These are phyloP conservation scores for Lactarius tabidus DNA, from an alignment of 768 basidiomycete genomes.

Conservation along the genomic window DNA sequence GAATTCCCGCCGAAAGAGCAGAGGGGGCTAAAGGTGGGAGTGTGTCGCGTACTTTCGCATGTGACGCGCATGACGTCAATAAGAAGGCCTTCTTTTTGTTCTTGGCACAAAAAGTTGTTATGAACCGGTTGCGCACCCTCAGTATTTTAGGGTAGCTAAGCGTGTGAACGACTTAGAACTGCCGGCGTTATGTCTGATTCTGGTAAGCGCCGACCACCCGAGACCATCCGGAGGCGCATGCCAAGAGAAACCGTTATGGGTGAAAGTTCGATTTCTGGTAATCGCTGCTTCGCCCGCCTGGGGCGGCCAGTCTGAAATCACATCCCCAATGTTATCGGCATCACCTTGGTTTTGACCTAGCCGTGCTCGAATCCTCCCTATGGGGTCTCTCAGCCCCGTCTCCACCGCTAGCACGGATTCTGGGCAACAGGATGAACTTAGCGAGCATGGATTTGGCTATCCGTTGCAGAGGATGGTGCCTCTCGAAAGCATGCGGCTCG, in stretches of 20 bases:
- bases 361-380: background rate
- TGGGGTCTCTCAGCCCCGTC: conserved; percentile 1
- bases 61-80: background rate
- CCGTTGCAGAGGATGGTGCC: conserved; percentile 24
- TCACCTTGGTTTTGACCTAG: no score
- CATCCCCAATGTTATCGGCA: background rate
- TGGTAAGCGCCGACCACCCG: background rate
- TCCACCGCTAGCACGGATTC: background rate
- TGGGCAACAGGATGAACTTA: conserved; percentile 2
- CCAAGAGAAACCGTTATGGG: conserved; percentile 3
- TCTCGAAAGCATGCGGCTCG: conserved; percentile 7
- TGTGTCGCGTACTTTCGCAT: conserved; percentile 33
- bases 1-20: conserved; percentile 33
- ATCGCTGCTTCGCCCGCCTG: background rate
- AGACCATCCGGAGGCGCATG: background rate
- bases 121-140: background rate
- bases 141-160: no score
- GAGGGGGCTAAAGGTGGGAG: conserved; percentile 35
- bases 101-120: background rate
- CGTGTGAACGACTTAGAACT: no score
- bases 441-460: conserved; percentile 14
- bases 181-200: background rate
- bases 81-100: background rate
- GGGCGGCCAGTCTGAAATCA: background rate
- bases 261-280: background rate